Evolutionary conservation across 2,329 filamentous ascomycete species (phyloP), one percentile per base, ranked within the genome.

Genomic region (Mariannaea sp.): DNA sequence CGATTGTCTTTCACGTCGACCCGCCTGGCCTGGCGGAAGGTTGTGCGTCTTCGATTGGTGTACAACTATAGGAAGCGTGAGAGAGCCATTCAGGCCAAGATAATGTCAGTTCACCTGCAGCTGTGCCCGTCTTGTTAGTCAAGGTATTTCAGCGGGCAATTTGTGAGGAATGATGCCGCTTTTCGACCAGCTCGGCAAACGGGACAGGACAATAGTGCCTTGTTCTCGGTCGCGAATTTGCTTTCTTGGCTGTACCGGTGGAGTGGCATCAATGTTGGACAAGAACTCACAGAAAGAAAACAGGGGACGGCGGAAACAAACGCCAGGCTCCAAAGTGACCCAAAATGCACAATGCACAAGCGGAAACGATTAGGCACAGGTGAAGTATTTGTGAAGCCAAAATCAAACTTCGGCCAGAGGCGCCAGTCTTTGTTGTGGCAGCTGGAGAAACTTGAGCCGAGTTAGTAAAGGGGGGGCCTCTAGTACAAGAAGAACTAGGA

Each of bases 81-180:
- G 55, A 60, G 60, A 65, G 65, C 68, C 70, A 72, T 72, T 53
- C 58, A 65, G 51, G 55, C 57, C 26, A 13, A 7, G 47, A 33
- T 26, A 33, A 29, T 43, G 47, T 56, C 48, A 53, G 54, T 45
- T 56, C 39, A 58, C 63, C 65, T 44, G 42, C 39, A 58, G 61
- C 65, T 44, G 42, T 42, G n/a, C 8, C 47, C 24, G 22, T 3
- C 2, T 47, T 49, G 55, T 65, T 38, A 61, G 62, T 55, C 30
- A 44, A 50, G 44, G 30, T 43, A 32, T 38, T 35, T 53, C 35
- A 32, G n/a, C n/a, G 7, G 22, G 26, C 17, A 19, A 40, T 24
- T 32, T 39, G 51, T 50, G n/a, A n/a, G n/a, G 13, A 19, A 20
- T 38, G 52, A 17, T 19, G 30, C 17, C 22, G 13, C 19, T 14